Evolutionary conservation across 225 moss, liverwort and hornwort species (phyloP).

Genomic region (Pleurozium schreberi): DNA sequence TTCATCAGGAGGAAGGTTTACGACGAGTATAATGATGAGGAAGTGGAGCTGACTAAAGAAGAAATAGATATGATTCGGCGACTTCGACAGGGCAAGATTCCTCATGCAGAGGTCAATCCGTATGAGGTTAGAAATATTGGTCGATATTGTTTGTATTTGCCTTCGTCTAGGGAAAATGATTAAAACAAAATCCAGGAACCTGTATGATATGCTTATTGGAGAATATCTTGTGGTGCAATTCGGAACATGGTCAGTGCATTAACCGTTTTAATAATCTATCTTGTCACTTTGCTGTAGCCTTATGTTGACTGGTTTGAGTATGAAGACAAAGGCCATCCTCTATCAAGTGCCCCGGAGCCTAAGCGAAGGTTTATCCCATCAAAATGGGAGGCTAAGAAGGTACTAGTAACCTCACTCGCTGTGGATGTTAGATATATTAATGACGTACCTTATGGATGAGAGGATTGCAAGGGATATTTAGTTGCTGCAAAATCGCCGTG

Average conservation of each 20-base stretch:
- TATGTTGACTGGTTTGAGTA: slow-evolving; percentile 97
- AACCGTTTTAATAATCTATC: background rate
- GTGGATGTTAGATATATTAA: background rate
- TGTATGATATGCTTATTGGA: background rate
- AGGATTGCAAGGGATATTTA: background rate
- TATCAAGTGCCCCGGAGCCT: slow-evolving; percentile 78
- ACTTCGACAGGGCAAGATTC: slow-evolving; percentile 77
- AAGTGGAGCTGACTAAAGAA: slow-evolving; percentile 78
- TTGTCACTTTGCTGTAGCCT: slow-evolving; percentile 32
- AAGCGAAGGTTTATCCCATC: slow-evolving; percentile 96
- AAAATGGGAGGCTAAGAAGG: slow-evolving; percentile 99
- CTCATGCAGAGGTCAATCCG: slow-evolving; percentile 83
- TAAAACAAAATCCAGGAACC: background rate
- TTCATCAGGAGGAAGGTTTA: slow-evolving; percentile 70
- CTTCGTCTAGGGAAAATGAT: background rate
- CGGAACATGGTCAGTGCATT: background rate
- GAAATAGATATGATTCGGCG: slow-evolving; percentile 82
- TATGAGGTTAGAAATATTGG: slow-evolving; percentile 52
- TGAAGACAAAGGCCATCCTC: slow-evolving; percentile 93
- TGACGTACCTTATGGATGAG: background rate
- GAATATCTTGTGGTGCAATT: background rate
- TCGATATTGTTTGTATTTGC: background rate
- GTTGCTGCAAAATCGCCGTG: background rate
- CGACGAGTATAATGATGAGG: slow-evolving; percentile 97
- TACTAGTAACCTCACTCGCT: slow-evolving; percentile 2